Evolutionary conservation across 306 rosid species (phyloP).

Genomic region (Trifolium repens): DNA sequence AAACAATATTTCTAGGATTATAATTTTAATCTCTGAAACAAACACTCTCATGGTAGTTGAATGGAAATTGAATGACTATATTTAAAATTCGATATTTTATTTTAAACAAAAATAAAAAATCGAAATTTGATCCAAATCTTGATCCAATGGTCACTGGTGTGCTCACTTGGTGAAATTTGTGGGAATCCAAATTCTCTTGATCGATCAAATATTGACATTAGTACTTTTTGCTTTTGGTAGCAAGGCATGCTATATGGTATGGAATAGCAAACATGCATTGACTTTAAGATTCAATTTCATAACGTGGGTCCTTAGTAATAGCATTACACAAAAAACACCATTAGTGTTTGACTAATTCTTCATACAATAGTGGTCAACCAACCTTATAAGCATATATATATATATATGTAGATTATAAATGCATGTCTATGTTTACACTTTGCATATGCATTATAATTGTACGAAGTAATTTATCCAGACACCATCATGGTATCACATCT

Average conservation of each 20-base stretch:
- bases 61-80: no score
- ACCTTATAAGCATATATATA: slow-evolving; percentile 36
- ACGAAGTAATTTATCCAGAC: slow-evolving; percentile 44
- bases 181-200: no score
- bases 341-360: slow-evolving; percentile 22
- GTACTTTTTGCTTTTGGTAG: slow-evolving; percentile 49
- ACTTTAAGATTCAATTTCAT: slow-evolving; percentile 54
- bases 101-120: no score
- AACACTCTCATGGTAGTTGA: no score
- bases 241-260: slow-evolving; percentile 17
- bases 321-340: slow-evolving; percentile 28
- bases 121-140: no score
- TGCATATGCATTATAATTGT: slow-evolving; percentile 47
- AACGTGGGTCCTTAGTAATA: slow-evolving; percentile 43
- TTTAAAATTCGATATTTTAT: no score
- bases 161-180: no score
- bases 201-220: slow-evolving; percentile 25
- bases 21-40: no score
- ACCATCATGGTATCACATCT: slow-evolving; percentile 52
- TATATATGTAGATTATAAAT: neutral
- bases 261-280: slow-evolving; percentile 53
- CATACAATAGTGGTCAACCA: slow-evolving; percentile 48
- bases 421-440: slow-evolving; percentile 34
- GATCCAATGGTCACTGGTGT: no score
- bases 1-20: no score